A percentile compares a stretch with the other conserved stretches of the same genome.
Conservation (phyloP, 2,329 filamentous ascomycete genomes). For the Hymenoscyphus salicellus region DNA sequence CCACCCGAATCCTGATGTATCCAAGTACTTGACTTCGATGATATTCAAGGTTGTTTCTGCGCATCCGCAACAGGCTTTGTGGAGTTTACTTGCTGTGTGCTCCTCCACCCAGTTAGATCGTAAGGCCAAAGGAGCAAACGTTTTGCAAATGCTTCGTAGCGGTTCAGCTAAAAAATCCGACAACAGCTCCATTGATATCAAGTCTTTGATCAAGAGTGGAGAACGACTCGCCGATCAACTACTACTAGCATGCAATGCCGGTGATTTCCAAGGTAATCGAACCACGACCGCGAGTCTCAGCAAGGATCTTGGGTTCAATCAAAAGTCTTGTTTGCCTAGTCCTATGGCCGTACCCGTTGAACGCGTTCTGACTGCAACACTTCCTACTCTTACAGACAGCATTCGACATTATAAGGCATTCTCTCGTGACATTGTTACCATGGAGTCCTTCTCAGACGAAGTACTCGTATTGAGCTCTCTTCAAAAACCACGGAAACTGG, state of each 20-base stretch:
- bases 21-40: conserved; percentile 71
- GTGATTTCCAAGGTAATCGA: conserved; percentile 66
- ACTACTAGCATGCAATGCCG: conserved; percentile 74
- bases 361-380: conserved; percentile 73
- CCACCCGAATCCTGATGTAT: conserved; percentile 76
- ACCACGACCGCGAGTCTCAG: conserved; percentile 69
- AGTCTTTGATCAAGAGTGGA: conserved; percentile 69
- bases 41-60: conserved; percentile 80
- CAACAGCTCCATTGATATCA: conserved; percentile 57
- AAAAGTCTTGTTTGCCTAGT: conserved; percentile 75
- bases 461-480: conserved; percentile 87
- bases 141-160: conserved; percentile 50
- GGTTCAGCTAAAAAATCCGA: conserved; percentile 50
- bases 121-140: conserved; percentile 49
- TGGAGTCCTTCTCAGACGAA: conserved; percentile 77
- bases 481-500: conserved; percentile 87
- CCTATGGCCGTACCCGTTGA: conserved; percentile 87
- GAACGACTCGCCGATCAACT: conserved; percentile 82
- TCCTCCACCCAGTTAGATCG: conserved; percentile 76
- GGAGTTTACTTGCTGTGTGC: conserved; percentile 84
- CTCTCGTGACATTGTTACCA: conserved; percentile 78
- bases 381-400: conserved; percentile 72
- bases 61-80: conserved; percentile 89
- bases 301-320: conserved; percentile 77
- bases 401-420: conserved; percentile 81